Evolutionary conservation across 2,329 filamentous ascomycete genomes (phyloP), one percentile per base, ranked within the genome.

Genomic region (Magnaporthiopsis rhizophila): DNA sequence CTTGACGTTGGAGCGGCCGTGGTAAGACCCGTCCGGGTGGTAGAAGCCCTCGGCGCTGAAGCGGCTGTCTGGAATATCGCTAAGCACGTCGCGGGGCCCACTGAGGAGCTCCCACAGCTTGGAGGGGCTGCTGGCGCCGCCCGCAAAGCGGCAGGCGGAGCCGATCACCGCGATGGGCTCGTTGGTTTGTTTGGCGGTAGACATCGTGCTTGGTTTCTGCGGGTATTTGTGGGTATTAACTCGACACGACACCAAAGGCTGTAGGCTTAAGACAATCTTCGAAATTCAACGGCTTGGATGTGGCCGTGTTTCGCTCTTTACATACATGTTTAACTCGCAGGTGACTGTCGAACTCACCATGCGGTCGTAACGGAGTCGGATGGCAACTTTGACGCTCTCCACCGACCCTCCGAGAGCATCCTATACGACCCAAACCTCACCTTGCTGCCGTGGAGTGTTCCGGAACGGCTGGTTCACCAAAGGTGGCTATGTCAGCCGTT

Each of bases 101-200:
- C 15, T 18, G n/a, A 60, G 32, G 59, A 60, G 59, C 30, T 69
- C 70, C 8, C 73, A 65, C 12, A 73, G 64, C 15, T 70, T 64
- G 15, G 70, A 30, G 5, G 50, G 53, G 18, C 21, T 60, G 13
- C 34, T 32, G 21, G 58, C 58, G 11, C 58, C 58, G 58, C 61
- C 61, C 24, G 61, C 34, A 5, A 62, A 30, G 1, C 61, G 61
- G 26, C 26, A 30, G 2, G 61, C 45, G 7, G 28, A 32, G 24
- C 61, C 61, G 28, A 57, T 26, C 9, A 62, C 34, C 2, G 36
- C 61, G 15, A 61, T 32, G 7, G 59, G 59, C 34, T 59, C 58
- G n/a, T n/a, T 9, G 21, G 5, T 12, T 18, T n/a, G 21, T 28
- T 26, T 58, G 56, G 13, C 28, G 56, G 21, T 9, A 5, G 11